phyloP scores from a whole-genome alignment of 2,329 filamentous ascomycete species.

The Pseudogymnoascus sp. region DNA sequence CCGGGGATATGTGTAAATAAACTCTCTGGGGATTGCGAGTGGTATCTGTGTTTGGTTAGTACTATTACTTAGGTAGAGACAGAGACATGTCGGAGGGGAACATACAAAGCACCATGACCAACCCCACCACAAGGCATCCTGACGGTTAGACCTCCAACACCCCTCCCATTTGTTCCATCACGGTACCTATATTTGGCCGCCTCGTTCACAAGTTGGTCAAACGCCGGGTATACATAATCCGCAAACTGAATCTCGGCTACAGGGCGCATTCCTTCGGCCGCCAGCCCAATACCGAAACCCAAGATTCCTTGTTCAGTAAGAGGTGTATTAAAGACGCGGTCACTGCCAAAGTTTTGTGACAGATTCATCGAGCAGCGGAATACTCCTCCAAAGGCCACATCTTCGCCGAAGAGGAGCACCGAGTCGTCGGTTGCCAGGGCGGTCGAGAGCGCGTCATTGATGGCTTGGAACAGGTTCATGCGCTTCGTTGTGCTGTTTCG shows the following conservation, averaged over 20 bases:
- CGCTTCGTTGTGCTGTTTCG: constrained; percentile 68
- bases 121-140: constrained; percentile 66
- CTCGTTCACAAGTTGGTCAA: constrained; percentile 72
- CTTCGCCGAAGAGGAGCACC: constrained; percentile 89
- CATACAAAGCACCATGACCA: constrained; percentile 60
- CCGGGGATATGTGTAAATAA: constrained; percentile 66
- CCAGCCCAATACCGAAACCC: constrained; percentile 85
- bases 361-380: constrained; percentile 92
- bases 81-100: constrained; percentile 7
- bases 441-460: constrained; percentile 81
- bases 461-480: constrained; percentile 87
- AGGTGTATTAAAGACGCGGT: constrained; percentile 94
- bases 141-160: constrained; percentile 59
- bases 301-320: constrained; percentile 90
- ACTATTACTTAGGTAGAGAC: constrained; percentile 7
- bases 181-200: constrained; percentile 64
- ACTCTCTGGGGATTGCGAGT: constrained; percentile 64
- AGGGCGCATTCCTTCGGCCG: constrained; percentile 84
- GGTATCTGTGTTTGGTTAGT: constrained; percentile 39
- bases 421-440: constrained; percentile 77
- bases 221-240: constrained; percentile 69
- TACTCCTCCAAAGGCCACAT: constrained; percentile 93
- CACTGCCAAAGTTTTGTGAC: constrained; percentile 75
- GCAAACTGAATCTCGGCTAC: constrained; percentile 83
- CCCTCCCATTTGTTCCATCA: constrained; percentile 47